These are phyloP conservation scores for Francoa sonchifolia DNA, from an alignment of 441 rosid genomes.

Conservation along the genomic window DNA sequence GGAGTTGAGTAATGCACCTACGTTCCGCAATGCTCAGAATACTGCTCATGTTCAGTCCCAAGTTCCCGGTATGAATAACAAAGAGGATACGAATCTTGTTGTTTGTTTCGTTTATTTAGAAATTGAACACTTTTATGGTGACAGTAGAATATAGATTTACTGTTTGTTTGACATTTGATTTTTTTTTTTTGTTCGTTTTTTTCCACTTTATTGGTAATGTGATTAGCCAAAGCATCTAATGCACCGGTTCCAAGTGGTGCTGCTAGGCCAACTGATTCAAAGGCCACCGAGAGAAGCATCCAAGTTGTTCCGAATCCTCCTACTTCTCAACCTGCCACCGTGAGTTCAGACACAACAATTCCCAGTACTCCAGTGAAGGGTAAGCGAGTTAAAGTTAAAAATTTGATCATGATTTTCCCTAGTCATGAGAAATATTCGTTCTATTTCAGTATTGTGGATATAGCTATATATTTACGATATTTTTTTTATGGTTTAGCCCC, in stretches of 20 bases:
- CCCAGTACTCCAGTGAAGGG: constrained; percentile 46
- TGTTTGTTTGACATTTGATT: not conserved
- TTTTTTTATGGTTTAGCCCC: constrained; percentile 15
- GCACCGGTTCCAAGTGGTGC: constrained; percentile 23
- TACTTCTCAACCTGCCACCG: constrained; percentile 56
- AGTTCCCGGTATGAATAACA: constrained; percentile 41
- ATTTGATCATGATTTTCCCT: not conserved
- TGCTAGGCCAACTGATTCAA: constrained; percentile 31
- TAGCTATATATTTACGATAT: not conserved
- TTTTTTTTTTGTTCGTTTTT: not conserved
- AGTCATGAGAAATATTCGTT: too few relatives aligned
- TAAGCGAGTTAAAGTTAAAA: constrained; percentile 9
- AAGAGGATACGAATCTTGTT: too few relatives aligned
- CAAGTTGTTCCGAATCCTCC: constrained; percentile 73
- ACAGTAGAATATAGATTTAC: too few relatives aligned
- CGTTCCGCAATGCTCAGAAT: constrained; percentile 34
- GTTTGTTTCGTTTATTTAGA: too few relatives aligned
- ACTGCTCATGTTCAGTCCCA: constrained; percentile 47
- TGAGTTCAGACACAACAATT: constrained; percentile 31
- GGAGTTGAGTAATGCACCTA: constrained; percentile 25
- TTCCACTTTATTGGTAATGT: not conserved
- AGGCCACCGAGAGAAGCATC: constrained; percentile 27
- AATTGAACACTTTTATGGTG: too few relatives aligned
- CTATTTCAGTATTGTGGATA: too few relatives aligned
- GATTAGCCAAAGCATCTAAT: constrained; percentile 33